Percentiles rank a stretch among this genome's conserved stretches.
phyloP scores from a whole-genome alignment of 768 basidiomycete species.

The Xanthoconium purpureum region DNA sequence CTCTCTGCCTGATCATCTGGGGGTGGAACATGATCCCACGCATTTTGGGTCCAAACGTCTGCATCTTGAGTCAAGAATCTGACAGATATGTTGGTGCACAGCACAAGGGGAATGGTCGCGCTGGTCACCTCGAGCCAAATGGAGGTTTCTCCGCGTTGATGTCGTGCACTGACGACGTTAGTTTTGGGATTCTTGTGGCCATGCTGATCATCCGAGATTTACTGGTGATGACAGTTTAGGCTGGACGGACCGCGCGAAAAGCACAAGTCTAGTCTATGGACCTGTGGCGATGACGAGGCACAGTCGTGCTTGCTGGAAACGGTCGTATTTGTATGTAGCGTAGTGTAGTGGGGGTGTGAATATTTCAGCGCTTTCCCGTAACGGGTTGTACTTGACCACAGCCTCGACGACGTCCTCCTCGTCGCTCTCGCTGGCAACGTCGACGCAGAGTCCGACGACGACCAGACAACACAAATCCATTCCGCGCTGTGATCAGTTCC shows the following conservation, averaged over 20 bases:
- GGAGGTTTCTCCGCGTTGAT: slow-evolving; percentile 53
- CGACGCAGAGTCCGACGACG: not conserved
- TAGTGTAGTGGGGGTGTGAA: no score
- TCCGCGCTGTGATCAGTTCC: not conserved
- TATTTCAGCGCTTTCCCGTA: no score
- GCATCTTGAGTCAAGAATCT: slow-evolving; percentile 68
- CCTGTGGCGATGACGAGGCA: no score
- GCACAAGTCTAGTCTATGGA: no score
- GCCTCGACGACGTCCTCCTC: not conserved
- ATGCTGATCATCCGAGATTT: slow-evolving; percentile 1
- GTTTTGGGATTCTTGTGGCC: slow-evolving; percentile 28
- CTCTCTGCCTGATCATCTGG: slow-evolving; percentile 76
- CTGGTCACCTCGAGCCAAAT: slow-evolving; percentile 63
- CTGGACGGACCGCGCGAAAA: no score
- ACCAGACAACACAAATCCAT: not conserved
- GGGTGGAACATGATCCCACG: slow-evolving; percentile 88
- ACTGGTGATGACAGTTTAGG: no score
- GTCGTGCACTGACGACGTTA: slow-evolving; percentile 66
- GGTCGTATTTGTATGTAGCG: no score
- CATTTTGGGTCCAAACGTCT: slow-evolving; percentile 85
- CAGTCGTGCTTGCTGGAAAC: no score
- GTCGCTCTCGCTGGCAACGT: not conserved
- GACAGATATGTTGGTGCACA: not conserved
- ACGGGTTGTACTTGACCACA: no score
- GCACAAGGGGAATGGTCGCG: not conserved